Conservation (phyloP, 73 alveolate genomes). For the Tetrahymena thermophila region DNA sequence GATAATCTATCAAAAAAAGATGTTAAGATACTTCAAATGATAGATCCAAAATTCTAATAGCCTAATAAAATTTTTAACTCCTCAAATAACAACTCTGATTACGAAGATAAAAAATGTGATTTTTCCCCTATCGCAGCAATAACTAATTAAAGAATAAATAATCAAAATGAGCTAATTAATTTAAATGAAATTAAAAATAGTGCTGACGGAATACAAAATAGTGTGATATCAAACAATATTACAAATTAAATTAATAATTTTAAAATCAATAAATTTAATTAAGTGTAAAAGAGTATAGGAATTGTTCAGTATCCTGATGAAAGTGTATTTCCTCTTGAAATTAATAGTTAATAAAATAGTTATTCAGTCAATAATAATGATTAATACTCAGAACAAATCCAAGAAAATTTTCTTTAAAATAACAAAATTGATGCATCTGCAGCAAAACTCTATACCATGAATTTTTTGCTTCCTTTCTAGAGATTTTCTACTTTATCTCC, state of each 20-base stretch:
- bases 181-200: not conserved
- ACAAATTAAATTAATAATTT: not conserved
- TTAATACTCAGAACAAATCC: not conserved
- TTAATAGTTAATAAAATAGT: not conserved
- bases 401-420: not conserved
- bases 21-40: not conserved
- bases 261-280: not conserved
- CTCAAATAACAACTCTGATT: not conserved
- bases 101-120: not conserved
- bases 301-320: not conserved
- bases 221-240: not conserved
- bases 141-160: not conserved
- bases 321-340: not conserved
- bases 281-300: not conserved
- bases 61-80: not conserved
- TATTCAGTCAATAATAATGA: not conserved
- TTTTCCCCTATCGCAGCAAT: not conserved
- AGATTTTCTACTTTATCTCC: not conserved
- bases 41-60: not conserved
- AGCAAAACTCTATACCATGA: not conserved
- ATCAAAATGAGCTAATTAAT: not conserved
- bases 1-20: not conserved
- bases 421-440: not conserved
- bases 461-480: not conserved
- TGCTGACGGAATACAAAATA: not conserved